Base-by-base conservation (phyloP, 805 yeast species). In the Yamadazyma insecticola region DNA sequence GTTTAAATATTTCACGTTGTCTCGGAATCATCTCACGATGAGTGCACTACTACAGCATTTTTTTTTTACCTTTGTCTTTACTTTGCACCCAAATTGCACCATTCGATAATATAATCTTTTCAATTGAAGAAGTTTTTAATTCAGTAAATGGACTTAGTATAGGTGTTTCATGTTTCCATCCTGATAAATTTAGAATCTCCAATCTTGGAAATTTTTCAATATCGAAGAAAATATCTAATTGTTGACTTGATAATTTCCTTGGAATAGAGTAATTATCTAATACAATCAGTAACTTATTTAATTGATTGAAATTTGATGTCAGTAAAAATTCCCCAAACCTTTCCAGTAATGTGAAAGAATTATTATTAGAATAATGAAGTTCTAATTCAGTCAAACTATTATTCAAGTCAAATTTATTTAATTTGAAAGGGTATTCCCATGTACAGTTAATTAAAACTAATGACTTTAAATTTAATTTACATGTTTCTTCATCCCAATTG, bases 341-440 rank as follows among this genome's bases (percentile, higher is more conserved):
- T 37, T 66, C 71, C 40, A 60, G 60, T 4, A 58, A 43, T 12
- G 57, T 43, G 36, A 66, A 65, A 8, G 64, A 39, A 35, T 57
- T 51, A 26, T 53, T 45, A 16, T 43, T 41, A 9, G 52, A 37
- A 39, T 57, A 63, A 2, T 34, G 33, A 11, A 66, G 37, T 12
- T 35, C 29, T 14, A 66, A 43, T 4, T 26, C 33, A 6, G 32
- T 40, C n/a, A 65, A 39, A 8, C 46, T 33, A 22, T 48, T 41
- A 24, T 34, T 45, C 5, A 32, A 32, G 32, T 63, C 61, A 44
- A 66, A 65, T 28, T 53, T 55, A 4, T 51, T 41, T 9, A 73
- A 45, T 13, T 63, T 56, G 43, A 74, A 74, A 1, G 81, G 81
- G 39, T 72, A 75, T 36, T 70, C 71, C 80, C 81, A 75, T 2